A percentile compares a stretch with the other conserved stretches of the same genome.
Conservation (phyloP, 192 early-diverging fungal species). For the Backusella tuberculispora region DNA sequence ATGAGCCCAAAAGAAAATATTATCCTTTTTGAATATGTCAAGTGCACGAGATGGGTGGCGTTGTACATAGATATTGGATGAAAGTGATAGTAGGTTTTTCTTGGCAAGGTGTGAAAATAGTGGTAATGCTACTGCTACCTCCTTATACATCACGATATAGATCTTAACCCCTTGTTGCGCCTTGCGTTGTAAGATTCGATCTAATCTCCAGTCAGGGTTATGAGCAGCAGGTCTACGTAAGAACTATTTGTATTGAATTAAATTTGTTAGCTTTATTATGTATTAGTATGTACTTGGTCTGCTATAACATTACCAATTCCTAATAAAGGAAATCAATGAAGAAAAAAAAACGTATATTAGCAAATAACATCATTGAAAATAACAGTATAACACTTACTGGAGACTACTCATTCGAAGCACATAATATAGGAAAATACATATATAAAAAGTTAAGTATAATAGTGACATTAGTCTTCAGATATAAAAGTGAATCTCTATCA, state of each 20-base stretch:
- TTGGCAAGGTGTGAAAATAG: constrained; percentile 74
- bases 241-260: constrained; percentile 57
- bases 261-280: too few relatives aligned
- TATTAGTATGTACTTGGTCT: too few relatives aligned
- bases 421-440: constrained; percentile 29
- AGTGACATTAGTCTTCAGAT: neutral
- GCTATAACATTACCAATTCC: neutral
- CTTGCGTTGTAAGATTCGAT: constrained; percentile 75
- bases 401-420: constrained; percentile 5
- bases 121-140: constrained; percentile 66
- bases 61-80: constrained; percentile 78
- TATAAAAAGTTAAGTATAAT: neutral
- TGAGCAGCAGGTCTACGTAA: constrained; percentile 67
- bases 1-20: constrained; percentile 79
- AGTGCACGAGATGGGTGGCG: constrained; percentile 74
- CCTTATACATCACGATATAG: constrained; percentile 84
- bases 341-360: neutral
- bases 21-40: constrained; percentile 64
- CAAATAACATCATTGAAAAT: neutral
- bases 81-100: constrained; percentile 63
- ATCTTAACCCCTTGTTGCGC: constrained; percentile 84
- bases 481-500: neutral
- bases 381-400: neutral
- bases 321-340: neutral
- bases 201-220: constrained; percentile 70